phyloP scores from a whole-genome alignment of 768 basidiomycete species.

The Lentinula aciculospora region DNA sequence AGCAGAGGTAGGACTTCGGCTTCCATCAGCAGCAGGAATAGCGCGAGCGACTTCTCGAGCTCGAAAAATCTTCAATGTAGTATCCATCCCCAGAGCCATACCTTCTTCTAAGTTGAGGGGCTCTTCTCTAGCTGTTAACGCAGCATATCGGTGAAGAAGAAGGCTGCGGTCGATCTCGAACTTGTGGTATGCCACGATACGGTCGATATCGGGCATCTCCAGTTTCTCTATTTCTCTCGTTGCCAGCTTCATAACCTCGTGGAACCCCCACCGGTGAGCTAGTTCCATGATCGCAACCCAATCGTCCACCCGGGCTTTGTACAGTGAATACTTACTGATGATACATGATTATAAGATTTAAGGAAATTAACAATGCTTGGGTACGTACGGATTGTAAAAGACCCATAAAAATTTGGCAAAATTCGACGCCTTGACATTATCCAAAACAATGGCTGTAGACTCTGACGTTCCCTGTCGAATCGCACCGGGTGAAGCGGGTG shows the following conservation, averaged over 20 bases:
- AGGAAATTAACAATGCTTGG: background rate
- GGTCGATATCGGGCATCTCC: constrained; percentile 39
- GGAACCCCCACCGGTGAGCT: constrained; percentile 51
- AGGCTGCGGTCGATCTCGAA: constrained; percentile 41
- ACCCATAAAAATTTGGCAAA: constrained; percentile 50
- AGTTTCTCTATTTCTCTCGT: constrained; percentile 53
- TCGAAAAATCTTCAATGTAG: constrained; percentile 38
- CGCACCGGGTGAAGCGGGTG: constrained; percentile 25
- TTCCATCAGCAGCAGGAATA: constrained; percentile 11
- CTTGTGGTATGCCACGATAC: constrained; percentile 50
- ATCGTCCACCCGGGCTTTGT: constrained; percentile 39
- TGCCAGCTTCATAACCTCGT: constrained; percentile 49
- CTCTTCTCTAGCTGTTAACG: constrained; percentile 44
- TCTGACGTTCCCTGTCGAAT: constrained; percentile 32
- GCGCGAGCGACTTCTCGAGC: constrained; percentile 44
- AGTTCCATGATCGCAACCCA: constrained; percentile 60
- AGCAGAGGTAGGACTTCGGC: background rate
- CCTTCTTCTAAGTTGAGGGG: constrained; percentile 54
- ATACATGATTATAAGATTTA: background rate
- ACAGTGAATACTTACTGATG: constrained; percentile 51
- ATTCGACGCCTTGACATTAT: constrained; percentile 31
- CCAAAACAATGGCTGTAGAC: constrained; percentile 35
- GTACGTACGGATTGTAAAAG: constrained; percentile 45
- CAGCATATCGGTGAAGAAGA: constrained; percentile 50
- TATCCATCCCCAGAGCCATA: constrained; percentile 46